Evolutionary conservation across 768 basidiomycete species (phyloP).

Genomic region (Imleria badia): DNA sequence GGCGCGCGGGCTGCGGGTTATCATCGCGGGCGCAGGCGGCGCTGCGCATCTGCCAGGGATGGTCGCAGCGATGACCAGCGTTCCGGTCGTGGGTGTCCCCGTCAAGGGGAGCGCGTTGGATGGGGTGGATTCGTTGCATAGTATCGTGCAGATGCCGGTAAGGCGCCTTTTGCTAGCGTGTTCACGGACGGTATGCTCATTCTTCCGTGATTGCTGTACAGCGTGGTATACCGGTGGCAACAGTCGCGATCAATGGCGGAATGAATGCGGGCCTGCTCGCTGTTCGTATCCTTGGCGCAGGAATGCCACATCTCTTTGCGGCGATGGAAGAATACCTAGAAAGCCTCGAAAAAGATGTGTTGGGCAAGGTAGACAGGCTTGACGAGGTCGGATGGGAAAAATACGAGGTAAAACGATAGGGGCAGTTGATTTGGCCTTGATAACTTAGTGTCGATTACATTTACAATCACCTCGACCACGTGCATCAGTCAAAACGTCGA

Average conservation of each 20-base stretch:
- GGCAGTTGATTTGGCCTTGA: no score
- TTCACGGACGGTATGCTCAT: neutral
- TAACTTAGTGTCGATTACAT: no score
- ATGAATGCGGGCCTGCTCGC: constrained; percentile 93
- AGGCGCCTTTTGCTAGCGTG: constrained; percentile 31
- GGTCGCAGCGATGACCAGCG: constrained; percentile 91
- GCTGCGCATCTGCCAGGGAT: constrained; percentile 98
- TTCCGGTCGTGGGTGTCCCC: constrained; percentile 95
- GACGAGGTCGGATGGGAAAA: constrained; percentile 83
- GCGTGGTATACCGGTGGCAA: constrained; percentile 97
- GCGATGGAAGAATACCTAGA: constrained; percentile 77
- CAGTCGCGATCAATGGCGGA: constrained; percentile 94
- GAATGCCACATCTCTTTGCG: constrained; percentile 60
- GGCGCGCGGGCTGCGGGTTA: constrained; percentile 61
- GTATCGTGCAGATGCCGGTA: constrained; percentile 99
- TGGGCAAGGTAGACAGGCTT: constrained; percentile 75
- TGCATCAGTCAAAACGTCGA: neutral
- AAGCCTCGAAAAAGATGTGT: constrained; percentile 68
- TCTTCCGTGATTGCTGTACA: constrained; percentile 29
- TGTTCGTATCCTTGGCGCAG: constrained; percentile 80
- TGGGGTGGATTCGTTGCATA: constrained; percentile 95
- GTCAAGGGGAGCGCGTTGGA: constrained; percentile 93
- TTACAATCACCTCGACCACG: neutral
- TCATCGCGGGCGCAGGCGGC: constrained; percentile 98
- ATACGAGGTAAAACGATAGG: constrained; percentile 52